Evolutionary conservation across 2,329 filamentous ascomycete genomes (phyloP), one percentile per base, ranked within the genome.

Genomic region (Xylariaceae sp.): DNA sequence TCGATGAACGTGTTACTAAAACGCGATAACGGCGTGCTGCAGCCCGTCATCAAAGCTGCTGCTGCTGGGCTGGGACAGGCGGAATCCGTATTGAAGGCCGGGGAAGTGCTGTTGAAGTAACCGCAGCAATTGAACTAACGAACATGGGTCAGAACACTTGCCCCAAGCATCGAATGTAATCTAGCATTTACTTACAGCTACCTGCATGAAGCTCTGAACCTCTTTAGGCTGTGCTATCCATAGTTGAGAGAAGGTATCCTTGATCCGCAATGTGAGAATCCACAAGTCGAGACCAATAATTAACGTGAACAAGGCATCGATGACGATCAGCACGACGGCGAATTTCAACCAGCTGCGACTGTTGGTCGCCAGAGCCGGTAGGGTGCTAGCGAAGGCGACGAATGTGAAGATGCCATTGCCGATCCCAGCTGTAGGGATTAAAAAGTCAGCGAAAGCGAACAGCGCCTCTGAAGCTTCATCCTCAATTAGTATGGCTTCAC

Each of bases 51-150:
- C 31, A 90, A 80, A 12, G 88, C 87, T 2, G 91, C 90, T 33
- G 87, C 83, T 2, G 89, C 84, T 6, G 88, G 84, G 69, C 86
- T 90, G 8, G 85, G 81, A 73, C 91, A 95, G 1, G 82, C 84
- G 5, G 73, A 63, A 66, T 93, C 87, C 53, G 83, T 85, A 62
- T 91, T 79, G 71, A 93, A 94, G 48, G 87, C 85, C 9, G 89
- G 88, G 11, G 84, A 81, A 4, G 87, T 88, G 72, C 82, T 85
- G 76, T 92, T 91, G 65, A 84, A 76, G 76, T 91, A 95, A 60
- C 91, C 91, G 67, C 91, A 95, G 83, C 91, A 95, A 66, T 85
- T 72, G 72, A 94, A 93, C 86, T 92, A 68, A 21, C 47, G 24
- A 23, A 9, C 19, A 36, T 16, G 9, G n/a, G 67, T 65, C 28